phyloP scores from a whole-genome alignment of 225 moss, liverwort and hornwort species.

The Marchantia polymorpha region DNA sequence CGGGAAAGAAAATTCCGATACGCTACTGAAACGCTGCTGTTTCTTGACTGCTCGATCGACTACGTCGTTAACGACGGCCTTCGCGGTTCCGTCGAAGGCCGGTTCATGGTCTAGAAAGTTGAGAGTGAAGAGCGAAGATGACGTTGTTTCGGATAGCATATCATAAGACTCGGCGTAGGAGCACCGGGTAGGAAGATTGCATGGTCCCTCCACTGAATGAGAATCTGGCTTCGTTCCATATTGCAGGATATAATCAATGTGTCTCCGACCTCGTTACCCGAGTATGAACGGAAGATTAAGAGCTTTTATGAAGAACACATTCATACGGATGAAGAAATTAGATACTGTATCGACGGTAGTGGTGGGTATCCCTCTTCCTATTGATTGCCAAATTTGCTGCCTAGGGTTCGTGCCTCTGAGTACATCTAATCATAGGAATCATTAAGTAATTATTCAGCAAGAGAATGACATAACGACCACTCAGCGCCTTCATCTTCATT shows the following conservation, averaged over 20 bases:
- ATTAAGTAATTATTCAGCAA: no score
- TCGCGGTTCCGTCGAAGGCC: neutral
- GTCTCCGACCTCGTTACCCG: slow-evolving; percentile 52
- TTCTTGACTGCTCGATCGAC: neutral
- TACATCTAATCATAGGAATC: no score
- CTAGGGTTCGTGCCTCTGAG: no score
- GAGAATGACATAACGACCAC: no score
- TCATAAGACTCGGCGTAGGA: neutral
- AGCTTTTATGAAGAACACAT: slow-evolving; percentile 88
- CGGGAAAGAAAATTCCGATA: neutral
- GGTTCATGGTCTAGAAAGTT: neutral
- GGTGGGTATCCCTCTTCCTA: slow-evolving; percentile 40
- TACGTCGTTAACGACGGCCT: neutral
- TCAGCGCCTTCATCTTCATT: neutral
- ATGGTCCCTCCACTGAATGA: neutral
- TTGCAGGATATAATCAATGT: slow-evolving; percentile 71
- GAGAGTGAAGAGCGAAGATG: neutral
- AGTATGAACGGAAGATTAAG: slow-evolving; percentile 80
- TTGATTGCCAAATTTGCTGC: neutral
- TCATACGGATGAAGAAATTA: slow-evolving; percentile 90
- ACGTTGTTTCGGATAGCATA: neutral
- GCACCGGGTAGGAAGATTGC: neutral
- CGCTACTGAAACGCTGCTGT: neutral
- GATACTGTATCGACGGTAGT: slow-evolving; percentile 82
- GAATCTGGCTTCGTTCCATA: neutral